These are phyloP conservation scores for Musa troglodytarum DNA, from an alignment of 176 grass and related monocot genomes.

Conservation along the genomic window DNA sequence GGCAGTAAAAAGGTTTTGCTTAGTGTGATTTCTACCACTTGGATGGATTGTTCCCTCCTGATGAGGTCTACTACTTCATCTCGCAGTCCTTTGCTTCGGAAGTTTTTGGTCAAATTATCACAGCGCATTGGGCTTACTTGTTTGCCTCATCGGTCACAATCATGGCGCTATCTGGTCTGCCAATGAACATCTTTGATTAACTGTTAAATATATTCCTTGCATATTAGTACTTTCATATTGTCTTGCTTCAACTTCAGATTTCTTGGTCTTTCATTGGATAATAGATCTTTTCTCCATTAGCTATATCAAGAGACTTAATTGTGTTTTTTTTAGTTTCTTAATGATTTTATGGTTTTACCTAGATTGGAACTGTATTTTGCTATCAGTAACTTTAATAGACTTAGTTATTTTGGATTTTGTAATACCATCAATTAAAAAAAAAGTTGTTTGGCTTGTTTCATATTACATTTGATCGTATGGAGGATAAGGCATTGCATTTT, in stretches of 20 bases:
- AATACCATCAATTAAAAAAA: background rate
- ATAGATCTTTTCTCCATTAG: no score
- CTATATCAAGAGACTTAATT: no score
- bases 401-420: background rate
- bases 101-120: slow-evolving; percentile 79
- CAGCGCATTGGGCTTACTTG: slow-evolving; percentile 68
- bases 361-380: background rate
- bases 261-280: background rate
- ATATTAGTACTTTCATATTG: background rate
- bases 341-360: background rate
- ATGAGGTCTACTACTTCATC: slow-evolving; percentile 66
- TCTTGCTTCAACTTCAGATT: background rate
- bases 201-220: background rate
- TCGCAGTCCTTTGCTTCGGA: slow-evolving; percentile 81
- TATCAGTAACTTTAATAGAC: background rate
- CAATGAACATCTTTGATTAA: slow-evolving; percentile 7
- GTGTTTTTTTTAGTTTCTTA: no score
- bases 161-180: slow-evolving; percentile 78
- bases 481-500: no score
- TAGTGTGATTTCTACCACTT: slow-evolving; percentile 49
- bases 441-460: background rate
- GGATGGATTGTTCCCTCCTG: slow-evolving; percentile 66
- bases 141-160: slow-evolving; percentile 55
- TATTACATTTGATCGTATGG: background rate
- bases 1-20: slow-evolving; percentile 48